These are phyloP conservation scores for Hyphopichia homilentoma DNA, from an alignment of 805 yeast species.

Conservation along the genomic window DNA sequence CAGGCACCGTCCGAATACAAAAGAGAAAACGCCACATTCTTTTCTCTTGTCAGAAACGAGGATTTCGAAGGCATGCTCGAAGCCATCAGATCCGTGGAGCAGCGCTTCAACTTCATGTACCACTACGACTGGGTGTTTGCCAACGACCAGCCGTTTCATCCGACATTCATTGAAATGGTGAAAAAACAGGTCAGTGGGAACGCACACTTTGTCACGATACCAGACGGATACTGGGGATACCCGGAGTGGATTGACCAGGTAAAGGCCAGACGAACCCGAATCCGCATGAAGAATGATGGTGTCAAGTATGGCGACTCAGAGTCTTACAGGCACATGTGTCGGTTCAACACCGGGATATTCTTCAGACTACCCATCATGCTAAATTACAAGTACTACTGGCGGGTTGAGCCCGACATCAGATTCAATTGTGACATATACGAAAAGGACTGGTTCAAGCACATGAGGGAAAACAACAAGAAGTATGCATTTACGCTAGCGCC, in stretches of 20 bases:
- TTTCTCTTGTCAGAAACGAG: constrained; percentile 13
- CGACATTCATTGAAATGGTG: constrained; percentile 15
- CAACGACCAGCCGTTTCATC: constrained; percentile 20
- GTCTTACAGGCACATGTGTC: constrained; percentile 22
- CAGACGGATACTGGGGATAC: constrained; percentile 18
- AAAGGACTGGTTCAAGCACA: constrained; percentile 17
- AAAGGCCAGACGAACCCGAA: constrained; percentile 24
- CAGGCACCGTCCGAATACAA: constrained; percentile 1
- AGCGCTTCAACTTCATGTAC: constrained; percentile 16
- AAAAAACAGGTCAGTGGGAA: constrained; percentile 14
- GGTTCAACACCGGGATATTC: constrained; percentile 20
- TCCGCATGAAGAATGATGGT: constrained; percentile 16
- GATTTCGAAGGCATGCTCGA: constrained; percentile 10
- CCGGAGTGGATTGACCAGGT: constrained; percentile 19
- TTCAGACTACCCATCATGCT: constrained; percentile 15
- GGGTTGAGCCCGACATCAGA: constrained; percentile 21
- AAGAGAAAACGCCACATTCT: constrained; percentile 14
- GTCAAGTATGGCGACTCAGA: constrained; percentile 33
- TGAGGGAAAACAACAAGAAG: constrained; percentile 18
- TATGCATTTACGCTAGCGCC: constrained; percentile 22
- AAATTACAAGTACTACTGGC: constrained; percentile 21
- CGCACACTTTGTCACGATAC: constrained; percentile 16
- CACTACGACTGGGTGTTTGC: constrained; percentile 25
- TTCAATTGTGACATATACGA: constrained; percentile 17
- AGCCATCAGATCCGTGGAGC: constrained; percentile 20